Evolutionary conservation across 2,329 filamentous ascomycete genomes (phyloP).

Genomic region (Chrysosporium queenslandicum): DNA sequence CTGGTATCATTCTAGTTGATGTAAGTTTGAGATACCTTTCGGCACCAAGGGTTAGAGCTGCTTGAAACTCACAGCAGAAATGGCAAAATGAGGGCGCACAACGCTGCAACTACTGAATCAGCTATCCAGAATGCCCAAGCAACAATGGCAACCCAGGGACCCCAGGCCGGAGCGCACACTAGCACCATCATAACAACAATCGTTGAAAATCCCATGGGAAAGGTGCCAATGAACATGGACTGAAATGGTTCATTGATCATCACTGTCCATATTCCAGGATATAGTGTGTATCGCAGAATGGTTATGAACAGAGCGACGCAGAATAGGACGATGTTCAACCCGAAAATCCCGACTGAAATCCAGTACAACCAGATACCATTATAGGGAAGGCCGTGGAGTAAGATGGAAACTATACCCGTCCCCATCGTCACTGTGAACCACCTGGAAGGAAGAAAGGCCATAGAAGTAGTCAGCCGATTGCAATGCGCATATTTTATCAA

Average conservation of each 20-base stretch:
- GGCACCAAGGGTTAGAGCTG: neutral
- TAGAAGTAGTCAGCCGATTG: neutral
- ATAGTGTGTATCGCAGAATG: conserved; percentile 52
- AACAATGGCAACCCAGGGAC: conserved; percentile 45
- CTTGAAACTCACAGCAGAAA: conserved; percentile 41
- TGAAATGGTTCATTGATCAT: conserved; percentile 60
- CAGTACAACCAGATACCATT: conserved; percentile 33
- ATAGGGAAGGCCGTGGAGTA: conserved; percentile 32
- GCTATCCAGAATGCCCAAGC: conserved; percentile 52
- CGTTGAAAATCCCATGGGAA: conserved; percentile 60
- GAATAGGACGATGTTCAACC: conserved; percentile 31
- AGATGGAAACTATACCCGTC: conserved; percentile 34
- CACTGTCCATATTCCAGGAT: conserved; percentile 54
- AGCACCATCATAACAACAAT: conserved; percentile 57
- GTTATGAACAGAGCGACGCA: conserved; percentile 38
- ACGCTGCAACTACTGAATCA: conserved; percentile 44
- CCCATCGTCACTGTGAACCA: conserved; percentile 38
- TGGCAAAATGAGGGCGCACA: conserved; percentile 46
- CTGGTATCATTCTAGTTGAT: conserved; percentile 22
- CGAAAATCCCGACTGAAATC: conserved; percentile 31
- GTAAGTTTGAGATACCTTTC: neutral
- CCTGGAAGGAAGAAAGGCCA: conserved; percentile 20
- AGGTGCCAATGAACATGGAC: conserved; percentile 57
- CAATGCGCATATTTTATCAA: neutral
- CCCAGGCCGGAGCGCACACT: conserved; percentile 53